These are phyloP conservation scores for Penstemon davidsonii DNA, from an alignment of 257 asterid species.

Conservation along the genomic window DNA sequence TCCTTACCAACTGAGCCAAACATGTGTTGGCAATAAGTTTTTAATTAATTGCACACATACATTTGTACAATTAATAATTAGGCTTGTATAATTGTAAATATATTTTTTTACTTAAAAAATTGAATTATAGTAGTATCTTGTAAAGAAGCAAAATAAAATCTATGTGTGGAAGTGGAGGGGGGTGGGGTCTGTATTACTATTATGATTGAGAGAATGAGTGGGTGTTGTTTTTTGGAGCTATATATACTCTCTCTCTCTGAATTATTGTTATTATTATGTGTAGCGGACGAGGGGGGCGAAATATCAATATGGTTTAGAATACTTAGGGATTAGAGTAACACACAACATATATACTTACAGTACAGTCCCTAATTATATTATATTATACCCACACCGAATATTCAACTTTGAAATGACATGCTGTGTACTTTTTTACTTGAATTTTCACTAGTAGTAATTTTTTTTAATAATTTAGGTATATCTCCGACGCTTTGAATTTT, in stretches of 20 bases:
- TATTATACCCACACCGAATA: background rate
- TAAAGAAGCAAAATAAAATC: no score
- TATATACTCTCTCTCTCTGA: background rate
- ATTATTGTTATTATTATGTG: constrained; percentile 17
- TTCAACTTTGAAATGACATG: background rate
- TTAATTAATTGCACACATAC: no score
- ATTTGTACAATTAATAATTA: no score
- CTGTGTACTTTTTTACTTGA: background rate
- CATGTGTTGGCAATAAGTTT: no score
- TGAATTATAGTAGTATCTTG: no score
- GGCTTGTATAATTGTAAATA: no score
- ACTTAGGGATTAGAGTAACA: constrained; percentile 39
- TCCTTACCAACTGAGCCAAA: no score
- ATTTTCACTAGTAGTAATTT: no score
- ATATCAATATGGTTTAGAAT: constrained; percentile 45
- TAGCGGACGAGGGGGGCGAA: constrained; percentile 76
- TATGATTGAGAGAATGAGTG: constrained; percentile 51
- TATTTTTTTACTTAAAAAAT: no score
- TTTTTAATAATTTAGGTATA: no score
- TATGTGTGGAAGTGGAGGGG: background rate
- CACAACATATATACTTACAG: background rate
- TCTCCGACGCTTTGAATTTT: no score
- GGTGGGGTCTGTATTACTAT: background rate
- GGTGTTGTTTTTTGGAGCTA: constrained; percentile 44
- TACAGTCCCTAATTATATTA: constrained; percentile 19